Evolutionary conservation across 176 grass and related monocot species (phyloP).

Genomic region (Puya raimondii): DNA sequence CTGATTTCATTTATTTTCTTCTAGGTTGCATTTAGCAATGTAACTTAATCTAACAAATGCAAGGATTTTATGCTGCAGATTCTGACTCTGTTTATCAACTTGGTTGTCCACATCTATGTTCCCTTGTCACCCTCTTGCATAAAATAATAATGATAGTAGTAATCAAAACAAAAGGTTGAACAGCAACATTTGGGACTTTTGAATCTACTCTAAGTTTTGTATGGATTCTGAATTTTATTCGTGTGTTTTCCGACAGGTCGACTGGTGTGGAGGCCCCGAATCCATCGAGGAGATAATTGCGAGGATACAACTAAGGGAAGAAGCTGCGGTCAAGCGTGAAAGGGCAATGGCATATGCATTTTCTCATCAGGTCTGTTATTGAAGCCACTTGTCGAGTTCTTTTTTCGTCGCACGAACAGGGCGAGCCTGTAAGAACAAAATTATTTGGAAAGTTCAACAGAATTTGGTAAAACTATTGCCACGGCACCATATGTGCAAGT

Average conservation of each 20-base stretch:
- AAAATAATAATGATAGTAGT: neutral
- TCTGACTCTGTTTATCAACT: neutral
- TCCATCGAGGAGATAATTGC: constrained; percentile 73
- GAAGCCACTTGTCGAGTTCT: neutral
- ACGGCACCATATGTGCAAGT: no score
- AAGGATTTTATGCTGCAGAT: neutral
- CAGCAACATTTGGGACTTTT: neutral
- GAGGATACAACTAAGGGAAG: constrained; percentile 92
- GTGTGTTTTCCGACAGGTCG: constrained; percentile 36
- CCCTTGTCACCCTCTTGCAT: neutral
- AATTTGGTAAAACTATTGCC: no score
- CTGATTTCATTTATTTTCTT: neutral
- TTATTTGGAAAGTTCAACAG: no score
- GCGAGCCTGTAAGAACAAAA: no score
- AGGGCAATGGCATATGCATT: constrained; percentile 90
- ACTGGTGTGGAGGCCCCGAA: constrained; percentile 78
- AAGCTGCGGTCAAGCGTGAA: constrained; percentile 84
- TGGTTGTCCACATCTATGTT: neutral
- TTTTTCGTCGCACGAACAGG: no score
- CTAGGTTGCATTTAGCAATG: neutral
- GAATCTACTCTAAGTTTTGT: neutral
- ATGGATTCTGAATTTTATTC: neutral
- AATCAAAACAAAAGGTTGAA: no score
- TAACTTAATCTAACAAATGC: neutral
- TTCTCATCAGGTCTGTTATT: constrained; percentile 69